Evolutionary conservation across 177 flowering plant genomes (phyloP).

Genomic region (Vitis hybrid): DNA sequence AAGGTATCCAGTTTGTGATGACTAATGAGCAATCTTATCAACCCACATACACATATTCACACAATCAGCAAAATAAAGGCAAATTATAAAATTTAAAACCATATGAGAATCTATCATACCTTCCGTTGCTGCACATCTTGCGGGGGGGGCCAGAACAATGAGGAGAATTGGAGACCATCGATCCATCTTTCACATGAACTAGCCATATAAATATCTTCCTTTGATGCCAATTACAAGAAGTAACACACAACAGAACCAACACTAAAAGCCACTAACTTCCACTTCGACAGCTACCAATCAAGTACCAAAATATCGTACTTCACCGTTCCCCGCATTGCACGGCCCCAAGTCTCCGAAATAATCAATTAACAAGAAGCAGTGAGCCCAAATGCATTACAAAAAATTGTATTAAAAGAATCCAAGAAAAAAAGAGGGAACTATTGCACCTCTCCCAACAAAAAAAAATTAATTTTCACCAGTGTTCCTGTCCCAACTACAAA

Average conservation of each 20-base stretch:
- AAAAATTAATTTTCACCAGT: not conserved
- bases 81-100: not conserved
- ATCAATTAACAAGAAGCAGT: not conserved
- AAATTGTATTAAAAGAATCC: too few species aligned
- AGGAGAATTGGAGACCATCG: conserved; percentile 82
- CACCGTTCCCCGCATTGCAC: conserved; percentile 29
- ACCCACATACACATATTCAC: too few species aligned
- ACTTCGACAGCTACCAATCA: conserved; percentile 33
- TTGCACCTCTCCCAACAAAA: not conserved
- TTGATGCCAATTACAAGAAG: not conserved
- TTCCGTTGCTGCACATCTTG: conserved; percentile 66
- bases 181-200: conserved; percentile 75
- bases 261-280: conserved; percentile 11
- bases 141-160: conserved; percentile 89
- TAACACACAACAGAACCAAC: not conserved
- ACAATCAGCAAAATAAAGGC: too few species aligned
- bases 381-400: not conserved
- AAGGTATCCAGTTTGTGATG: too few species aligned
- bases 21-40: too few species aligned
- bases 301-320: conserved; percentile 38
- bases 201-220: conserved; percentile 44
- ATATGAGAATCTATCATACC: conserved; percentile 33
- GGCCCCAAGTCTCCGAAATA: not conserved
- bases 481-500: not conserved
- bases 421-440: not conserved